phyloP scores from a whole-genome alignment of 2,329 filamentous ascomycete species.

The Truncatella angustata region DNA sequence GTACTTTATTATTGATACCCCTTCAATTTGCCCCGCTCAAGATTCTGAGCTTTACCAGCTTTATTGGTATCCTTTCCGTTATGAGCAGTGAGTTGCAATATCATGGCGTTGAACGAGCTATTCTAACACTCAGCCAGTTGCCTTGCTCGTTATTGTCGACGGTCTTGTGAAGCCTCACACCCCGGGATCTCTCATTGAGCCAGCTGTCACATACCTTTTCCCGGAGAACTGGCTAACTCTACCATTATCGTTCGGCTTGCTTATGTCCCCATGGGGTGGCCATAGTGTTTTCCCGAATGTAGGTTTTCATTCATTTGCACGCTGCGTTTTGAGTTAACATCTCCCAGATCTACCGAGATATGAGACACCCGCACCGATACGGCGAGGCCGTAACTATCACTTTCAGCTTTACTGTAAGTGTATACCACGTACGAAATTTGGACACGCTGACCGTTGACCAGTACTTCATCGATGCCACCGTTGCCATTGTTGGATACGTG shows the following conservation, averaged over 20 bases:
- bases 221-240: conserved; percentile 84
- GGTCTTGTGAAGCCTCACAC: conserved; percentile 77
- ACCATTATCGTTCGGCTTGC: conserved; percentile 82
- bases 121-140: conserved; percentile 54
- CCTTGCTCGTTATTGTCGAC: conserved; percentile 78
- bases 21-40: conserved; percentile 83
- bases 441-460: conserved; percentile 28
- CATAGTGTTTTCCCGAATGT: conserved; percentile 77
- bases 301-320: conserved; percentile 15
- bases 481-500: conserved; percentile 79
- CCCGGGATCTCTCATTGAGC: conserved; percentile 81
- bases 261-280: conserved; percentile 74
- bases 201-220: conserved; percentile 76
- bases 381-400: conserved; percentile 68
- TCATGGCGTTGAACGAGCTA: too few species aligned
- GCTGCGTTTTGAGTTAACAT: conserved; percentile 8
- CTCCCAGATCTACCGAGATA: conserved; percentile 58
- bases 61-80: conserved; percentile 88
- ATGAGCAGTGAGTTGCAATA: conserved; percentile 69
- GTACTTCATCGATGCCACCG: conserved; percentile 77
- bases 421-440: neutral
- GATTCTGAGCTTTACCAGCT: conserved; percentile 83
- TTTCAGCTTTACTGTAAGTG: conserved; percentile 76
- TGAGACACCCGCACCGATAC: conserved; percentile 79
- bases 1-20: conserved; percentile 74